phyloP scores from a whole-genome alignment of 208 protist genomes.

The Leishmania turanica region DNA sequence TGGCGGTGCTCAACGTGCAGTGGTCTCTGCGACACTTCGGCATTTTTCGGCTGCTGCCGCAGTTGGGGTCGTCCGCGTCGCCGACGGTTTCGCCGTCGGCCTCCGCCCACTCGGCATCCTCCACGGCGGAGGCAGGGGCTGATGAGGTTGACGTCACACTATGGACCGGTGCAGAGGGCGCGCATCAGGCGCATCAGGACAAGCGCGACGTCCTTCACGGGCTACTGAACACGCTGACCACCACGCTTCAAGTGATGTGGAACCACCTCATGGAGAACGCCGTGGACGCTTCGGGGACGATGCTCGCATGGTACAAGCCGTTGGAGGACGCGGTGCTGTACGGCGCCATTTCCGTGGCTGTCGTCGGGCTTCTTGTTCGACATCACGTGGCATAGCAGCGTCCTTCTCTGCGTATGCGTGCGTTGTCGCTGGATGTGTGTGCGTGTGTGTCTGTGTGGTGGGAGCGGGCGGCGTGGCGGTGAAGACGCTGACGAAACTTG shows the following conservation, averaged over 20 bases:
- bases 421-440: neutral
- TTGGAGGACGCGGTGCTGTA: constrained; percentile 34
- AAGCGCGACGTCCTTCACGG: neutral
- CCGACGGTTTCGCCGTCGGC: neutral
- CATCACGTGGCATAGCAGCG: constrained; percentile 36
- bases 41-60: neutral
- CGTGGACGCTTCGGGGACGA: neutral
- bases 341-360: constrained; percentile 28
- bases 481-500: neutral
- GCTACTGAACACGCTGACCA: neutral
- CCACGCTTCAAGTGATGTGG: neutral
- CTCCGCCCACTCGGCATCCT: neutral
- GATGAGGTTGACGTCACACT: neutral
- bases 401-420: neutral
- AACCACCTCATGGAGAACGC: neutral
- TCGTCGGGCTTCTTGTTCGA: constrained; percentile 47
- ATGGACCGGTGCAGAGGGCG: neutral
- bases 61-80: neutral
- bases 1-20: constrained; percentile 29
- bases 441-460: neutral
- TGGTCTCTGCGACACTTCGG: constrained; percentile 40
- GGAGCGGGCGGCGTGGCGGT: neutral
- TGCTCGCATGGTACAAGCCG: constrained; percentile 23
- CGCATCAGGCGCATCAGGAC: neutral
- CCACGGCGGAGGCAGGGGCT: no score